phyloP scores from a whole-genome alignment of 2,329 filamentous ascomycete genomes.

The Cladosporium sp. region DNA sequence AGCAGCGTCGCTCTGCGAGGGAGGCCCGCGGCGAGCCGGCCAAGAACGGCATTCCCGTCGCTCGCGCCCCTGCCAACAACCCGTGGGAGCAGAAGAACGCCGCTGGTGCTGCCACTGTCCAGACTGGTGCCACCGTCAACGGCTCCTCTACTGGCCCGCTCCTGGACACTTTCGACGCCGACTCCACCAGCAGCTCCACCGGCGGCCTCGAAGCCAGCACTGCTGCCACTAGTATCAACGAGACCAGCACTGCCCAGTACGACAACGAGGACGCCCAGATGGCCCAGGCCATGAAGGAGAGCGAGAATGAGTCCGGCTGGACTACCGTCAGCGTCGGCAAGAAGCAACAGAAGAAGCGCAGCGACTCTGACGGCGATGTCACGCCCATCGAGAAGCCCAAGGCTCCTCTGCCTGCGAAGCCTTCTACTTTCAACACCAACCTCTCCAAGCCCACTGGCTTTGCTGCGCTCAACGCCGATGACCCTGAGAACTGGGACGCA shows the following conservation, averaged over 20 bases:
- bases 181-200: slow-evolving; percentile 36
- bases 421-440: slow-evolving; percentile 11
- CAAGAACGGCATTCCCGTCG: slow-evolving; percentile 62
- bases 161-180: slow-evolving; percentile 46
- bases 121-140: slow-evolving; percentile 14
- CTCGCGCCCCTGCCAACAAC: slow-evolving; percentile 44
- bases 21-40: slow-evolving; percentile 75
- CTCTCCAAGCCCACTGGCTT: slow-evolving; percentile 19
- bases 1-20: slow-evolving; percentile 74
- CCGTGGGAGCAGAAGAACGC: slow-evolving; percentile 45
- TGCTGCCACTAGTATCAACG: slow-evolving; percentile 34
- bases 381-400: slow-evolving; percentile 12
- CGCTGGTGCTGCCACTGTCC: slow-evolving; percentile 16
- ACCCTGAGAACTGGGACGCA: slow-evolving; percentile 23
- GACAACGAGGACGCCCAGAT: slow-evolving; percentile 55
- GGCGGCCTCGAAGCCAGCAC: slow-evolving; percentile 31
- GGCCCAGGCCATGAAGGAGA: slow-evolving; percentile 43
- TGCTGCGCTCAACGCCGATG: slow-evolving; percentile 20
- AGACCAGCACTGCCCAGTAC: slow-evolving; percentile 31
- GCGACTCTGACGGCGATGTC: slow-evolving; percentile 13
- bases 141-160: slow-evolving; percentile 26
- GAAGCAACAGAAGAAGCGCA: slow-evolving; percentile 51
- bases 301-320: slow-evolving; percentile 50
- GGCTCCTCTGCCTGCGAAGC: slow-evolving; percentile 13
- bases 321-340: slow-evolving; percentile 51